Conservation (phyloP, 441 rosid species). For the Mallotus japonicus region DNA sequence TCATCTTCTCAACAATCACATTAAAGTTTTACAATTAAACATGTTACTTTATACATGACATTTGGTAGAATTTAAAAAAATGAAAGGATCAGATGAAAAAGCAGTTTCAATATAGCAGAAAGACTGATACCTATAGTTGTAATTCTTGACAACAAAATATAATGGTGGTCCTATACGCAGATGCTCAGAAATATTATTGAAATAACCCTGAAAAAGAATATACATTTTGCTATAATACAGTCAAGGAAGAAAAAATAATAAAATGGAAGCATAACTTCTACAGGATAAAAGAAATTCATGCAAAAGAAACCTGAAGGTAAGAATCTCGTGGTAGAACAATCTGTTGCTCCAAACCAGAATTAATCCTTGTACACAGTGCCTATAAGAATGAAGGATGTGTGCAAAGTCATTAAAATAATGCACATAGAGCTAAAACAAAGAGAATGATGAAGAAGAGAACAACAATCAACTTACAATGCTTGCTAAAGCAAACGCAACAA, state of each 20-base stretch:
- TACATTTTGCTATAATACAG: constrained; percentile 12
- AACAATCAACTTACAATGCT: constrained; percentile 67
- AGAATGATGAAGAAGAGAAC: background rate
- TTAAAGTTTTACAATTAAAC: background rate
- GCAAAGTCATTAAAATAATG: background rate
- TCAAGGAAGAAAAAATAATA: background rate
- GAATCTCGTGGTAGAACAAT: constrained; percentile 95
- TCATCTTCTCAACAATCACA: background rate
- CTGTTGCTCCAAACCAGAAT: constrained; percentile 92
- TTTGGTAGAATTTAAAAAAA: background rate
- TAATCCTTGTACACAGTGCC: constrained; percentile 79
- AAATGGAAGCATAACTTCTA: constrained; percentile 15
- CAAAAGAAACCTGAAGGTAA: constrained; percentile 73
- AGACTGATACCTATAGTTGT: constrained; percentile 64
- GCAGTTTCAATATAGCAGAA: background rate
- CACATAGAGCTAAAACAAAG: background rate
- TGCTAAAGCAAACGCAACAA: constrained; percentile 72
- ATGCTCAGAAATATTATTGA: constrained; percentile 64
- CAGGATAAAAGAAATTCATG: constrained; percentile 5
- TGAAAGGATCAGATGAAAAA: background rate
- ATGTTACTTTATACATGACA: background rate
- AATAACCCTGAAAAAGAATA: constrained; percentile 66
- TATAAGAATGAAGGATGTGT: constrained; percentile 20
- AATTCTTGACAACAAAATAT: constrained; percentile 85
- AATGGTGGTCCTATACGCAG: constrained; percentile 91